These are phyloP conservation scores for Xanthoconium stramineum DNA, from an alignment of 768 basidiomycete genomes.

Conservation along the genomic window DNA sequence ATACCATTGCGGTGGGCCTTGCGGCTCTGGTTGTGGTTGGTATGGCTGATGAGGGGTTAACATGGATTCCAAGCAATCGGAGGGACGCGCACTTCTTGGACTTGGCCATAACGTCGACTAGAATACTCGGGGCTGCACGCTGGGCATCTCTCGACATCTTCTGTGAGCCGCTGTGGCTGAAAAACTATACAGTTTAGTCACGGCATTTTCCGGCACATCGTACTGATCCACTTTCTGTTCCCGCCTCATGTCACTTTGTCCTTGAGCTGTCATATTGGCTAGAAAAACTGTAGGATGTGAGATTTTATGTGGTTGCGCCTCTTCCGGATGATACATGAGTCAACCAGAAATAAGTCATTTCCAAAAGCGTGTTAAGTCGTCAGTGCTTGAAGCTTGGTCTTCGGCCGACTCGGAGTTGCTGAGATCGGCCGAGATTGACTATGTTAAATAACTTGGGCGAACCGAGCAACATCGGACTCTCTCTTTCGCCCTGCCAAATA, in stretches of 20 bases:
- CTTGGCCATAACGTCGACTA: slow-evolving; percentile 74
- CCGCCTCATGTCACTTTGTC: no score
- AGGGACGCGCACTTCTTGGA: slow-evolving; percentile 81
- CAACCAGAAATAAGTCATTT: no score
- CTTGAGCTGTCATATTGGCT: no score
- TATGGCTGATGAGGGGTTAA: slow-evolving; percentile 53
- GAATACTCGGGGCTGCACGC: not conserved
- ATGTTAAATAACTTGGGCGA: not conserved
- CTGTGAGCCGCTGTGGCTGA: slow-evolving; percentile 28
- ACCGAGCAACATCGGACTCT: not conserved
- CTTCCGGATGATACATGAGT: no score
- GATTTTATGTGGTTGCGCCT: no score
- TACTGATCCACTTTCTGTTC: no score
- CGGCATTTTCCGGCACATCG: slow-evolving; percentile 22
- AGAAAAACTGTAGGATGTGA: no score
- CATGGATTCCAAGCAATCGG: slow-evolving; percentile 2
- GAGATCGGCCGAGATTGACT: not conserved
- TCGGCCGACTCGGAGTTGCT: not conserved
- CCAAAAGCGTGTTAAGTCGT: no score
- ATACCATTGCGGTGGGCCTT: slow-evolving; percentile 99
- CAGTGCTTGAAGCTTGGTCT: no score
- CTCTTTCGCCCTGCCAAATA: not conserved
- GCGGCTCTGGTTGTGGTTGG: slow-evolving; percentile 93
- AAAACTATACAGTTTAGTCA: slow-evolving; percentile 28
- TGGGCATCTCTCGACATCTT: not conserved